Percentiles rank a stretch among this genome's conserved stretches.
Conservation (phyloP, 2,329 filamentous ascomycete genomes). For the Fusarium neocosmosporiellum region DNA sequence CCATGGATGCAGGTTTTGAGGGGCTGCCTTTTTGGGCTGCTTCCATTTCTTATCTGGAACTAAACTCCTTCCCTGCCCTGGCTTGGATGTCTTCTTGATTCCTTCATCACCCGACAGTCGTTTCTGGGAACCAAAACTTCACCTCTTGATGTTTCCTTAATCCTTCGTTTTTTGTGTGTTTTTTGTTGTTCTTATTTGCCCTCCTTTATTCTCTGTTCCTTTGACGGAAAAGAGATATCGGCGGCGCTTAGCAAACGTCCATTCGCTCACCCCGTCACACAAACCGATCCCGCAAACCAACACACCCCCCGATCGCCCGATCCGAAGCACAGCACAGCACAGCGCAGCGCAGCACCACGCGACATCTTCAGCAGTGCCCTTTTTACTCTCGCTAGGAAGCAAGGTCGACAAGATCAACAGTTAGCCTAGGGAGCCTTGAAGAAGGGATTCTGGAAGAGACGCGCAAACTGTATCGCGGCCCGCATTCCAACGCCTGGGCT, state of each 20-base stretch:
- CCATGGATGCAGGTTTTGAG: neutral
- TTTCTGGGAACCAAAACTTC: constrained; percentile 21
- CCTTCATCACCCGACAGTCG: constrained; percentile 27
- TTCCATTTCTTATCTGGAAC: constrained; percentile 3
- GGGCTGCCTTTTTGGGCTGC: neutral
- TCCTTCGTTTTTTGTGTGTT: constrained; percentile 29
- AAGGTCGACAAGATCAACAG: neutral
- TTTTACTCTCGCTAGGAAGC: constrained; percentile 26
- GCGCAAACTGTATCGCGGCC: constrained; percentile 33
- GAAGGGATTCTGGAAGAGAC: constrained; percentile 11
- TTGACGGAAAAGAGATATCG: constrained; percentile 15
- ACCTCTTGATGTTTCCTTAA: constrained; percentile 25
- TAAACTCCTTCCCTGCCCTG: neutral
- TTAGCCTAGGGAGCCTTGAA: constrained; percentile 4
- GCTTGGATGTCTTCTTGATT: neutral
- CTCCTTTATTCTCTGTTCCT: constrained; percentile 1
- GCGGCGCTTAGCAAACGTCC: constrained; percentile 27
- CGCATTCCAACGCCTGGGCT: constrained; percentile 36
- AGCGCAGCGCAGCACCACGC: constrained; percentile 1
- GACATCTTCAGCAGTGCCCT: constrained; percentile 4
- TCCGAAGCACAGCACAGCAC: constrained; percentile 2
- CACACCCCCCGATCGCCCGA: constrained; percentile 23
- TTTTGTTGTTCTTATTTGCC: constrained; percentile 11
- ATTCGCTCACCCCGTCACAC: constrained; percentile 30
- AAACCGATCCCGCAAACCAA: constrained; percentile 4